phyloP scores from a whole-genome alignment of 1,139 yeast genomes.

The Pichia inconspicua region DNA sequence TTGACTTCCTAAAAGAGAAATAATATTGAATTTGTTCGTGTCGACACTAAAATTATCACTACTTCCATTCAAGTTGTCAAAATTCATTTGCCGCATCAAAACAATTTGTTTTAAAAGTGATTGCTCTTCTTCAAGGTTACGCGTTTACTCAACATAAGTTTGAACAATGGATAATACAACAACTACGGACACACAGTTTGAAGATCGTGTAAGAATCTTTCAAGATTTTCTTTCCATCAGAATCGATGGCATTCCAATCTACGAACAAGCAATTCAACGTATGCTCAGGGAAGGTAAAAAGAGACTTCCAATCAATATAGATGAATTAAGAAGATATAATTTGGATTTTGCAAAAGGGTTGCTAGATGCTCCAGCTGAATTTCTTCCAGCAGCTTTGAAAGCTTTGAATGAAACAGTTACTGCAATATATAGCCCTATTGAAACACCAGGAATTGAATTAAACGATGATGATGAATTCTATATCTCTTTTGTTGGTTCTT shows the following conservation, averaged over 20 bases:
- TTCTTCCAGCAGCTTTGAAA: conserved; percentile 79
- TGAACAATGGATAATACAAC: neutral
- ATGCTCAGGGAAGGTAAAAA: conserved; percentile 62
- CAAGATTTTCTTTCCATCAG: conserved; percentile 72
- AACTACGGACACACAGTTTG: conserved; percentile 25
- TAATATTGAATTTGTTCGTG: neutral
- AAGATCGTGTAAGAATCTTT: conserved; percentile 81
- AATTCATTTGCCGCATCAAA: neutral
- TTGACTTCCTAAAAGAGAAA: neutral
- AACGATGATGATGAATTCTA: conserved; percentile 63
- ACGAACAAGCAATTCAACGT: conserved; percentile 60
- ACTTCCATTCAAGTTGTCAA: too few relatives aligned
- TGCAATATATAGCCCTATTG: conserved; percentile 54
- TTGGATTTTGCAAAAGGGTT: conserved; percentile 72
- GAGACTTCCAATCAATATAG: conserved; percentile 70
- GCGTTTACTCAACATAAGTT: neutral
- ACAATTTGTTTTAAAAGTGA: too few relatives aligned
- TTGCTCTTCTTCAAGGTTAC: neutral
- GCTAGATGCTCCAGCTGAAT: conserved; percentile 72
- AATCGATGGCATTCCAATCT: conserved; percentile 41
- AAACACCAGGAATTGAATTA: conserved; percentile 41
- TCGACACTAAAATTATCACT: neutral
- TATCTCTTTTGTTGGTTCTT: conserved; percentile 82
- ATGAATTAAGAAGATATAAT: conserved; percentile 83
- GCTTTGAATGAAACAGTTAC: conserved; percentile 79